phyloP scores from a whole-genome alignment of 768 basidiomycete species.

The Cystofilobasidium capitatum region DNA sequence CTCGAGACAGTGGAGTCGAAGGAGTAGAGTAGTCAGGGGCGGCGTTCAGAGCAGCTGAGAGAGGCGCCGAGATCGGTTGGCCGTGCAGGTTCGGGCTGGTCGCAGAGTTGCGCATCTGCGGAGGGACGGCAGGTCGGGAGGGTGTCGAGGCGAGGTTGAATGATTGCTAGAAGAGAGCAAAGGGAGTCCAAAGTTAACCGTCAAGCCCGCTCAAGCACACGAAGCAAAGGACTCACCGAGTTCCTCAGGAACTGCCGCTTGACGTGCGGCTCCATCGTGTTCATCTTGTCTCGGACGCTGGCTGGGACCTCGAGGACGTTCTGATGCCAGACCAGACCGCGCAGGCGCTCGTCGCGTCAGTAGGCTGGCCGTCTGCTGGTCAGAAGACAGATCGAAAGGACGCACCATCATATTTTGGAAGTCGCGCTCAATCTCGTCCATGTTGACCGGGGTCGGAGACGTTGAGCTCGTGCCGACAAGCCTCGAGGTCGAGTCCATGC shows the following conservation, averaged over 20 bases:
- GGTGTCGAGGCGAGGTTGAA: constrained; percentile 10
- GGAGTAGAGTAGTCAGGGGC: neutral
- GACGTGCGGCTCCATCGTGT: constrained; percentile 25
- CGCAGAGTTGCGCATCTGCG: constrained; percentile 1
- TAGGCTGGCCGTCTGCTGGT: neutral
- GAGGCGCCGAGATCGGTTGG: neutral
- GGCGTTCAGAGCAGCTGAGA: neutral
- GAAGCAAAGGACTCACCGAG: neutral
- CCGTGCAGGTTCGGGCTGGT: neutral
- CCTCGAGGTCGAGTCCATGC: neutral
- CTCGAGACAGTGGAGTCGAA: neutral
- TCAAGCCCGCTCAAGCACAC: neutral
- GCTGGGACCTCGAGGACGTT: constrained; percentile 19
- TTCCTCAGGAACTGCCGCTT: constrained; percentile 20
- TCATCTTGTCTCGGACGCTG: constrained; percentile 21
- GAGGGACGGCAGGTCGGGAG: neutral
- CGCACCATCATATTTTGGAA: constrained; percentile 26
- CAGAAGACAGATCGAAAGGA: neutral
- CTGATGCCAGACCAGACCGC: constrained; percentile 1
- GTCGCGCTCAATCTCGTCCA: constrained; percentile 6
- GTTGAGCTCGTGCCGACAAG: neutral
- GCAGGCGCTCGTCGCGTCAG: neutral
- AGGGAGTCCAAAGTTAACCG: neutral
- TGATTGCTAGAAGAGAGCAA: constrained; percentile 11
- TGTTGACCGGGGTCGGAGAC: neutral